A percentile compares a stretch with the other conserved stretches of the same genome.
These are phyloP conservation scores for Curvularia hawaiiensis DNA, from an alignment of 2,329 filamentous ascomycete species.

Conservation along the genomic window DNA sequence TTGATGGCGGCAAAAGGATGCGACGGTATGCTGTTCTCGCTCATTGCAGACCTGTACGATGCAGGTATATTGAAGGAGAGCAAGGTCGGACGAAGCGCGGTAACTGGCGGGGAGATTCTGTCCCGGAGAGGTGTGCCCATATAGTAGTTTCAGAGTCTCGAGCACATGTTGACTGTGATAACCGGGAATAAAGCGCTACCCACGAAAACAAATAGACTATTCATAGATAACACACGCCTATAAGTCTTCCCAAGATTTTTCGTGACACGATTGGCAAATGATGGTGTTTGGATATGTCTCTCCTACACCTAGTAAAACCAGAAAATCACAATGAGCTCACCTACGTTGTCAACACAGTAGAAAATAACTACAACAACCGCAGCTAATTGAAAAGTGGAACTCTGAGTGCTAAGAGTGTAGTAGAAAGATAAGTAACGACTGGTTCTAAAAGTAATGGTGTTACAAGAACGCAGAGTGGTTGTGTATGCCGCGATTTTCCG, in stretches of 20 bases:
- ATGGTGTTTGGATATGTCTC: not conserved
- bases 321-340: too few relatives aligned
- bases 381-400: too few relatives aligned
- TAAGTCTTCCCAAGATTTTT: not conserved
- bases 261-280: not conserved
- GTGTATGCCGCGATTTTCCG: too few relatives aligned
- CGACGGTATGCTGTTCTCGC: constrained; percentile 62
- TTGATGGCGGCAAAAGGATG: constrained; percentile 65
- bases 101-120: constrained; percentile 50
- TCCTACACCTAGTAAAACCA: too few relatives aligned
- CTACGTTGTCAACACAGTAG: too few relatives aligned
- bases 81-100: constrained; percentile 50
- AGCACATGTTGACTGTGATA: not conserved
- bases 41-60: constrained; percentile 58
- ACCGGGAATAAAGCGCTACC: not conserved
- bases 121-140: constrained; percentile 26
- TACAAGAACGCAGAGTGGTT: too few relatives aligned
- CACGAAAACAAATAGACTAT: not conserved
- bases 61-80: constrained; percentile 56
- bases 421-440: too few relatives aligned
- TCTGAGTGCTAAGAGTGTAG: too few relatives aligned
- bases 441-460: too few relatives aligned
- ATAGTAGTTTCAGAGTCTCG: not conserved
- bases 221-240: not conserved
- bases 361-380: too few relatives aligned